These are phyloP conservation scores for Pochonia chlamydosporia DNA, from an alignment of 2,329 filamentous ascomycete genomes.

Conservation along the genomic window DNA sequence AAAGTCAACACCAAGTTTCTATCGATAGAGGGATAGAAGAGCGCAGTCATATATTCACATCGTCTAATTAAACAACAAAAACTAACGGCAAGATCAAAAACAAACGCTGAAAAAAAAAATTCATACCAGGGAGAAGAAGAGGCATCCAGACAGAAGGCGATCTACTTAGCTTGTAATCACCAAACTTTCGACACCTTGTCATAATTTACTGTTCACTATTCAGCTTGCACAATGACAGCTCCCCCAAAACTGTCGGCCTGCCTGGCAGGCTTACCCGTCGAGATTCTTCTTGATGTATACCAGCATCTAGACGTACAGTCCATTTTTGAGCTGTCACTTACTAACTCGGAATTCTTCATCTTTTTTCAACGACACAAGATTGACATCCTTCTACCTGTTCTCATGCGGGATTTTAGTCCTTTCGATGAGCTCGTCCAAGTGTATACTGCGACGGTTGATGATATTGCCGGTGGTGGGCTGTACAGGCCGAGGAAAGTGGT, in stretches of 20 bases:
- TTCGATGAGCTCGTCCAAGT: conserved; percentile 41
- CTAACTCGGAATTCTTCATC: conserved; percentile 30
- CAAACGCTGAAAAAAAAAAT: not conserved
- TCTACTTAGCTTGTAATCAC: too few species aligned
- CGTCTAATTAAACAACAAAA: not conserved
- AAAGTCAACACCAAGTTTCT: not conserved
- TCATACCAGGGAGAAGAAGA: not conserved
- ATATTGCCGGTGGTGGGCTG: conserved; percentile 25
- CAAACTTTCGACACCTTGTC: too few species aligned
- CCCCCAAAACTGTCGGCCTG: conserved; percentile 9
- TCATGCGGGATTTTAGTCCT: conserved; percentile 36
- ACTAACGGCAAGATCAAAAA: too few species aligned
- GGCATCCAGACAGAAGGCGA: not conserved
- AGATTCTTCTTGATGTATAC: conserved; percentile 44
- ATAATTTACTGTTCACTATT: not conserved
- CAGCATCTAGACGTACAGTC: conserved; percentile 36
- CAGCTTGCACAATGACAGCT: conserved; percentile 13
- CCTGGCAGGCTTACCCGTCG: conserved; percentile 33
- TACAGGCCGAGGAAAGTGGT: conserved; percentile 34
- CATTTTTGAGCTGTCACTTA: conserved; percentile 31
- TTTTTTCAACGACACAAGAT: conserved; percentile 37
- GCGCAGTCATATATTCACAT: not conserved
- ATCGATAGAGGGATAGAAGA: conserved; percentile 25
- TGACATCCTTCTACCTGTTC: conserved; percentile 35
- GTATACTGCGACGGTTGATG: conserved; percentile 34